These are phyloP conservation scores for Trametes sanguinea DNA, from an alignment of 768 basidiomycete species.

Conservation along the genomic window DNA sequence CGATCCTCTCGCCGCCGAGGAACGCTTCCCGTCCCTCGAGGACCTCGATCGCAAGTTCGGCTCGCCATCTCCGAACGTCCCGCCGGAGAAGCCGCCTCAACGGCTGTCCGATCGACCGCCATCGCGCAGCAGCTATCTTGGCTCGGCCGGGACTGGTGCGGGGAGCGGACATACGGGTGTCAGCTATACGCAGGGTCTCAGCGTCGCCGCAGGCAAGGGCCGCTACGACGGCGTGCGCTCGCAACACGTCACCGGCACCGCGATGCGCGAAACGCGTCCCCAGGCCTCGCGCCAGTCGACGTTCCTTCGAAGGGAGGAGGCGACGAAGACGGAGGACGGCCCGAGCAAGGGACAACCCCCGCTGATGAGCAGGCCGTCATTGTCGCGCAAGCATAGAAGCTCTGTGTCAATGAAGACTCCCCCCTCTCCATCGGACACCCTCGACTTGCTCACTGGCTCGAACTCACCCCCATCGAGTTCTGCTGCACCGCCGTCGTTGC, in stretches of 20 bases:
- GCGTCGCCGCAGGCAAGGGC: conserved; percentile 10
- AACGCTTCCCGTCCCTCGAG: conserved; percentile 86
- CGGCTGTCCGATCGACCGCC: conserved; percentile 18
- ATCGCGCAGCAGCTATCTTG: conserved; percentile 20
- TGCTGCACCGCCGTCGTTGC: conserved; percentile 25
- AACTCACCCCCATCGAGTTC: background rate
- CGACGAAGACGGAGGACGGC: conserved; percentile 18
- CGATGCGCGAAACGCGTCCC: conserved; percentile 45
- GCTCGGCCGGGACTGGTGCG: conserved; percentile 1
- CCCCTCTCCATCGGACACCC: conserved; percentile 7
- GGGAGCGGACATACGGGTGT: background rate
- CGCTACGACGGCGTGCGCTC: conserved; percentile 50
- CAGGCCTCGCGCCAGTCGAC: conserved; percentile 14
- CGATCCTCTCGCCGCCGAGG: conserved; percentile 55
- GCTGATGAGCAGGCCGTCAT: conserved; percentile 41
- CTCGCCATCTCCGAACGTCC: conserved; percentile 26
- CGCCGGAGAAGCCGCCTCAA: conserved; percentile 6
- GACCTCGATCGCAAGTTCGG: conserved; percentile 66
- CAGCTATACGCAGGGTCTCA: conserved; percentile 3
- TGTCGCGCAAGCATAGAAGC: conserved; percentile 51
- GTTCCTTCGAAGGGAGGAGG: conserved; percentile 13
- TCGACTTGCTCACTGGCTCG: conserved; percentile 13
- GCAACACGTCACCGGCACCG: conserved; percentile 55
- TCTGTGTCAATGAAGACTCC: conserved; percentile 48
- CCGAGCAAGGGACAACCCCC: conserved; percentile 17